A percentile compares a stretch with the other conserved stretches of the same genome.
These are phyloP conservation scores for Globisporangium canariense DNA, from an alignment of 352 stramenopile species.

Conservation along the genomic window DNA sequence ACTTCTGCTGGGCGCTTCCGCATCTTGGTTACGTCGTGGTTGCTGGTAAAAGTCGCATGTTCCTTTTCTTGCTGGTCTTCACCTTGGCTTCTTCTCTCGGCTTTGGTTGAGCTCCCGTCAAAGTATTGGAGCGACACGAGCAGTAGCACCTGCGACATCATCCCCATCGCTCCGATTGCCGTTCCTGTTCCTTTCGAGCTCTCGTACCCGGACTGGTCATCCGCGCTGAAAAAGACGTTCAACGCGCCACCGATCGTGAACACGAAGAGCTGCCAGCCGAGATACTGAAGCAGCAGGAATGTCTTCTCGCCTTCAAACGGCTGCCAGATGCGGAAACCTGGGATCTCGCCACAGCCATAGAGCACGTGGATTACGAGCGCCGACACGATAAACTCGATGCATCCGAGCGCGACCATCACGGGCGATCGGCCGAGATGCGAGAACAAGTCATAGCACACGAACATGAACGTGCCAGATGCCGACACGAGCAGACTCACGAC, in stretches of 20 bases:
- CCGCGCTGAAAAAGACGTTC: constrained; percentile 27
- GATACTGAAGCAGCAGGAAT: constrained; percentile 58
- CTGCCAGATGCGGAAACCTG: constrained; percentile 47
- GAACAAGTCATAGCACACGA: constrained; percentile 39
- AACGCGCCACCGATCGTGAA: constrained; percentile 35
- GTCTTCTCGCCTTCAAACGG: constrained; percentile 49
- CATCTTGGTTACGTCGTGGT: not conserved
- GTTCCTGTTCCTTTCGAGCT: constrained; percentile 28
- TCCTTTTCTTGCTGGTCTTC: not conserved
- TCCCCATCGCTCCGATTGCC: constrained; percentile 33
- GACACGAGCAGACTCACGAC: constrained; percentile 50
- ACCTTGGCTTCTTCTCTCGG: not conserved
- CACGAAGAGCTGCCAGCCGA: constrained; percentile 58
- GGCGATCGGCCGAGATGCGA: constrained; percentile 28
- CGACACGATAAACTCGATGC: constrained; percentile 38
- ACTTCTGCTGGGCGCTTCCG: constrained; percentile 25
- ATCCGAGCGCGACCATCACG: constrained; percentile 30
- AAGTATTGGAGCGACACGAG: constrained; percentile 53
- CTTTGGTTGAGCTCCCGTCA: not conserved
- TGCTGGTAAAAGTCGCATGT: no score
- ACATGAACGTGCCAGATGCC: constrained; percentile 37
- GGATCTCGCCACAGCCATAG: constrained; percentile 45
- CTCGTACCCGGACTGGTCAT: constrained; percentile 13
- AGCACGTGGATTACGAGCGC: constrained; percentile 48
- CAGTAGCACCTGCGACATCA: constrained; percentile 49